Evolutionary conservation across 148 eudicot genomes (phyloP).

Genomic region (Diospyros lotus): DNA sequence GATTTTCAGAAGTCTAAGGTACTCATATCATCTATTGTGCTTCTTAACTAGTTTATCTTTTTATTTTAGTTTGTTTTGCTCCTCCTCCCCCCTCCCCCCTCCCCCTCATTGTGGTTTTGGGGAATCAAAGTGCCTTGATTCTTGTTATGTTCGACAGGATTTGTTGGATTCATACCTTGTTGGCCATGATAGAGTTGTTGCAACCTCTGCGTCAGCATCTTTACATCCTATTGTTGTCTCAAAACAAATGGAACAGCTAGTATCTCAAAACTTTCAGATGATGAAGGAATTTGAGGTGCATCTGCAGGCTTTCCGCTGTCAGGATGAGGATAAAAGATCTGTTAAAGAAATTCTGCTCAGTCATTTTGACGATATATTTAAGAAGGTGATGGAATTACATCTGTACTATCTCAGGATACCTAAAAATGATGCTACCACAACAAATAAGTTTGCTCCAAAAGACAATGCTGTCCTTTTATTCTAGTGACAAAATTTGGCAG

Average conservation of each 20-base stretch:
- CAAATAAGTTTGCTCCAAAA: not conserved
- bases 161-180: constrained; percentile 62
- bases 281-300: constrained; percentile 47
- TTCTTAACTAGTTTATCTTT: not conserved
- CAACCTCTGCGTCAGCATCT: constrained; percentile 25
- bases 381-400: constrained; percentile 40
- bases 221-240: constrained; percentile 51
- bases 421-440: not conserved
- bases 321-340: constrained; percentile 35
- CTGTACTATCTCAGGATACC: not conserved
- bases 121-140: not conserved
- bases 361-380: constrained; percentile 51
- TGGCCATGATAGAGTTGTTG: constrained; percentile 35
- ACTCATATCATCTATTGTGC: not conserved
- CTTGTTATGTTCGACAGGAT: constrained; percentile 35
- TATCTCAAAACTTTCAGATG: constrained; percentile 52
- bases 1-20: constrained; percentile 75
- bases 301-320: constrained; percentile 34
- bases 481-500: not conserved
- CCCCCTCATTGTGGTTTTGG: not conserved
- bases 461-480: not conserved
- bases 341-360: constrained; percentile 50
- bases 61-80: not conserved
- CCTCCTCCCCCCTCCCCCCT: too few relatives aligned
- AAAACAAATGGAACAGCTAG: constrained; percentile 53